A percentile compares a stretch with the other conserved stretches of the same genome.
phyloP scores from a whole-genome alignment of 148 eudicot species.

The Salicornia ramosissima region DNA sequence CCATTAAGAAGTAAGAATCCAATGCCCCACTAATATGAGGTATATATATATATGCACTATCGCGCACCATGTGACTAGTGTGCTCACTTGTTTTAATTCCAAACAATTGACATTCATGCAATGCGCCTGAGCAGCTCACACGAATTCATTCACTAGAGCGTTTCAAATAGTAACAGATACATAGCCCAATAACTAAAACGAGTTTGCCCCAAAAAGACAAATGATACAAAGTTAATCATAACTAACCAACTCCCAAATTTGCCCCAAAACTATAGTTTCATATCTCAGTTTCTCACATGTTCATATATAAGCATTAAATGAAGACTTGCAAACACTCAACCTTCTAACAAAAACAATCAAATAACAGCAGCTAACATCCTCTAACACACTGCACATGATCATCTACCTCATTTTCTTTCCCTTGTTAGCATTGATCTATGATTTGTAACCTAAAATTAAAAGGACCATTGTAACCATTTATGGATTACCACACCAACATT shows the following conservation, averaged over 20 bases:
- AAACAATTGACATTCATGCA: too few relatives aligned
- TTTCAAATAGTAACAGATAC: too few relatives aligned
- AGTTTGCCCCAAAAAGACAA: too few relatives aligned
- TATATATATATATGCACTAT: not conserved
- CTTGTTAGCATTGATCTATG: not conserved
- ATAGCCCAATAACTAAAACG: too few relatives aligned
- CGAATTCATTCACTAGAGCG: too few relatives aligned
- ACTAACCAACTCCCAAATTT: not conserved
- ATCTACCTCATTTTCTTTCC: slow-evolving; percentile 3
- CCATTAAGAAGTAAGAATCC: not conserved
- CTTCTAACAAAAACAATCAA: not conserved
- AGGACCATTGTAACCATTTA: too few relatives aligned
- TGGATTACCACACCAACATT: too few relatives aligned
- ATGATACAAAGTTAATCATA: too few relatives aligned
- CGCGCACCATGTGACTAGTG: too few relatives aligned
- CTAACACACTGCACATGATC: not conserved
- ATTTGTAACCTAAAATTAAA: not conserved
- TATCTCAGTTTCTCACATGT: not conserved
- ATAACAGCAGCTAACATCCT: not conserved
- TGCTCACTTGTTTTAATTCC: too few relatives aligned
- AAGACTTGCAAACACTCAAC: not conserved
- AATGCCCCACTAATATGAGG: not conserved
- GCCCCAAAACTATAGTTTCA: not conserved
- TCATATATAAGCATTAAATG: not conserved
- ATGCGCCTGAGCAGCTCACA: too few relatives aligned